These are phyloP conservation scores for Camellia lanceoleosa DNA, from an alignment of 148 eudicot genomes.

Conservation along the genomic window DNA sequence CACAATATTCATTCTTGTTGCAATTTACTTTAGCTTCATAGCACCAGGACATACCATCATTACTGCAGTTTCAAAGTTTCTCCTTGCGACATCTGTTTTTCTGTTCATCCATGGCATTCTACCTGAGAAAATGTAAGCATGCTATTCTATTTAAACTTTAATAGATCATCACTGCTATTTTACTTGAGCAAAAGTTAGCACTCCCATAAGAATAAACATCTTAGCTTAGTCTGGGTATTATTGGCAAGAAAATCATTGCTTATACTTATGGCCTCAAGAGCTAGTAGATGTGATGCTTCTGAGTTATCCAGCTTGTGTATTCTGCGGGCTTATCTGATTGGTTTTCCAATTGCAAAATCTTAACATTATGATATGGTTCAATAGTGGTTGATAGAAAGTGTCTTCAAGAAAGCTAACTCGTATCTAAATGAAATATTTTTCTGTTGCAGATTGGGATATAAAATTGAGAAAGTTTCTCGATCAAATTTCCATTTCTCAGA, in stretches of 20 bases:
- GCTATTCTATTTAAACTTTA: conserved; percentile 11
- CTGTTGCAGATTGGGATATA: conserved; percentile 69
- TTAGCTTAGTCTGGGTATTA: not conserved
- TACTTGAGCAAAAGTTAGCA: not conserved
- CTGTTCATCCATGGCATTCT: conserved; percentile 66
- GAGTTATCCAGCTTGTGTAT: not conserved
- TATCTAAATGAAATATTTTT: conserved; percentile 5
- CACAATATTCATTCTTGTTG: conserved; percentile 42
- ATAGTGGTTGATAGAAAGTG: not conserved
- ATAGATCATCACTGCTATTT: not conserved
- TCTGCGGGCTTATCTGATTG: not conserved
- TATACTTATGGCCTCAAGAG: not conserved
- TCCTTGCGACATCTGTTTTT: conserved; percentile 51
- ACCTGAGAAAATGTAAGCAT: conserved; percentile 62
- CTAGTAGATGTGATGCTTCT: not conserved
- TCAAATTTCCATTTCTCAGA: conserved; percentile 69
- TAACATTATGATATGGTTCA: not conserved
- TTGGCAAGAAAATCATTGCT: not conserved
- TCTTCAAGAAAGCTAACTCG: conserved; percentile 9
- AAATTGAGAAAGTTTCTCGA: conserved; percentile 63
- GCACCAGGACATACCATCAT: conserved; percentile 65
- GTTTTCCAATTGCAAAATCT: conserved; percentile 1
- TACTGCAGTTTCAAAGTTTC: conserved; percentile 59
- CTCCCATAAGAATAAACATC: not conserved
- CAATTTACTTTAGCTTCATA: conserved; percentile 68